A percentile compares a stretch with the other conserved stretches of the same genome.
phyloP scores from a whole-genome alignment of 164 flowering plant genomes.

The Annona cherimola region DNA sequence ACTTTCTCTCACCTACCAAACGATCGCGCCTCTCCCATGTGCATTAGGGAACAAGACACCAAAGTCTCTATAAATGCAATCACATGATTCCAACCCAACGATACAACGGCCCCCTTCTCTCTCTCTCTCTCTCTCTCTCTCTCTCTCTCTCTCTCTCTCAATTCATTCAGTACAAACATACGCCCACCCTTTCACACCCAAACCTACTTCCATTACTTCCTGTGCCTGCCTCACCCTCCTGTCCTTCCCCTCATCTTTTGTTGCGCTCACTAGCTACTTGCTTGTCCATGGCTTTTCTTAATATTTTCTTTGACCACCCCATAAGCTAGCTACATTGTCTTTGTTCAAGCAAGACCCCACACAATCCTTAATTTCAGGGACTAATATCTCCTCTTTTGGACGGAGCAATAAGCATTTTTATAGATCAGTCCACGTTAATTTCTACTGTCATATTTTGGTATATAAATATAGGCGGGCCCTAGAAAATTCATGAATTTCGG shows the following conservation, averaged over 20 bases:
- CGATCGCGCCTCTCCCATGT: constrained; percentile 23
- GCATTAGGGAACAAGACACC: constrained; percentile 27
- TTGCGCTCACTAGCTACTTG: neutral
- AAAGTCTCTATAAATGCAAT: constrained; percentile 31
- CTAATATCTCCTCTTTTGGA: too few relatives aligned
- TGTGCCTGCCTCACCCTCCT: too few relatives aligned
- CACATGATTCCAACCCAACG: constrained; percentile 29
- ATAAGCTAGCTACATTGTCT: neutral
- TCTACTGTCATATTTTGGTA: too few relatives aligned
- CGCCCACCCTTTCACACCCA: neutral
- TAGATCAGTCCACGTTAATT: too few relatives aligned
- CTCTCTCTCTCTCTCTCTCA: neutral
- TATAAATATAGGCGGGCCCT: too few relatives aligned
- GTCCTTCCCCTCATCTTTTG: neutral
- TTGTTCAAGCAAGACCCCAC: constrained; percentile 1
- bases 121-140: too few relatives aligned
- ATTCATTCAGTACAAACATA: neutral
- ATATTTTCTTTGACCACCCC: neutral
- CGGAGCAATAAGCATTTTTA: too few relatives aligned
- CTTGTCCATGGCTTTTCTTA: neutral
- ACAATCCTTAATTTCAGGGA: neutral
- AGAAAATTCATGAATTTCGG: too few relatives aligned
- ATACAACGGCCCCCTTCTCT: neutral
- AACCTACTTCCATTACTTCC: neutral
- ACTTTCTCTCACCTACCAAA: constrained; percentile 19